phyloP scores from a whole-genome alignment of 768 basidiomycete genomes.

The Lyophyllum atratum region DNA sequence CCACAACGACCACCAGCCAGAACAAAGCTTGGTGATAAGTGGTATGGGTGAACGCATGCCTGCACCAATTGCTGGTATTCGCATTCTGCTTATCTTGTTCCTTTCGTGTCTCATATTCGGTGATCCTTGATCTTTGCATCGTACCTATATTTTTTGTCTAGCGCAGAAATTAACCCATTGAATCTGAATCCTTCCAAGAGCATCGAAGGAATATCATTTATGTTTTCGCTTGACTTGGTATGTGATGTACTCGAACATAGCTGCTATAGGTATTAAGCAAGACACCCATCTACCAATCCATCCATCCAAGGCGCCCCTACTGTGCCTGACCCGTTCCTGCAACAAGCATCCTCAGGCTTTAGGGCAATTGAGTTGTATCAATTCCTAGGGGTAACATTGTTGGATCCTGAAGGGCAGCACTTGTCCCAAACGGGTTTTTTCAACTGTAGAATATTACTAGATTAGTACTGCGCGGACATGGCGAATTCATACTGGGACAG shows the following conservation, averaged over 20 bases:
- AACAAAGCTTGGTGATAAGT: constrained; percentile 62
- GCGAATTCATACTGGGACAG: constrained; percentile 20
- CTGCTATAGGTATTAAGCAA: background rate
- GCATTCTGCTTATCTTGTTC: no score
- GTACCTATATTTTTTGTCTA: no score
- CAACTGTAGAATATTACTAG: constrained; percentile 39
- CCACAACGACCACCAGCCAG: constrained; percentile 68
- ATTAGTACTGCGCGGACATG: background rate
- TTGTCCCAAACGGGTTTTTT: constrained; percentile 52
- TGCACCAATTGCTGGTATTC: background rate
- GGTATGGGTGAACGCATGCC: constrained; percentile 58
- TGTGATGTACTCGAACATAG: no score
- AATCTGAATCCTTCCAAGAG: no score
- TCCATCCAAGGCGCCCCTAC: no score
- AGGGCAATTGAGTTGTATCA: constrained; percentile 19
- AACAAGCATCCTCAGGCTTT: no score
- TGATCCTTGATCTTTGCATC: background rate
- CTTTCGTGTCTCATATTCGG: background rate
- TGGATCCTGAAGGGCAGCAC: constrained; percentile 44
- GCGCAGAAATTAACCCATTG: background rate
- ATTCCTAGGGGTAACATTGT: constrained; percentile 62
- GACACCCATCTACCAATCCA: background rate
- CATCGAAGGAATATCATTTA: no score
- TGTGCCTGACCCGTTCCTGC: no score
- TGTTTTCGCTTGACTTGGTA: no score